Conservation (phyloP, 805 yeast genomes). For the Clavispora phyllophila region DNA sequence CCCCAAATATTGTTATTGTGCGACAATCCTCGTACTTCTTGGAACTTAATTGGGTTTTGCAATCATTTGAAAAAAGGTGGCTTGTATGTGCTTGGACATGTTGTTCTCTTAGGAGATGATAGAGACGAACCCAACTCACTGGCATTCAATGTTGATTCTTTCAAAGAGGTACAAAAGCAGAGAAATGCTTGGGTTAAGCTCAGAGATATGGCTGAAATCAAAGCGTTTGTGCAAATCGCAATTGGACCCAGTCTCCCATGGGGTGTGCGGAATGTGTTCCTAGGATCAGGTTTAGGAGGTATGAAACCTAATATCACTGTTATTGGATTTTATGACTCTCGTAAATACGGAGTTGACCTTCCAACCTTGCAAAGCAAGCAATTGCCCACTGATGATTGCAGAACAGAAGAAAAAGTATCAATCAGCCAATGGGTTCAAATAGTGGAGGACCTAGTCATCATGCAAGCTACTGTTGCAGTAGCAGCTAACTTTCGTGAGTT, state of each 20-base stretch:
- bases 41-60: slow-evolving; percentile 90
- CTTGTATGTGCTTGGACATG: slow-evolving; percentile 87
- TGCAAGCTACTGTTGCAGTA: slow-evolving; percentile 90
- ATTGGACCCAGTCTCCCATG: slow-evolving; percentile 83
- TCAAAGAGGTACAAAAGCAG: slow-evolving; percentile 65
- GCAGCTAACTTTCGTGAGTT: slow-evolving; percentile 80
- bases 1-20: slow-evolving; percentile 88
- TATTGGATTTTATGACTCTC: slow-evolving; percentile 77
- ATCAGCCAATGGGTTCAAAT: slow-evolving; percentile 87
- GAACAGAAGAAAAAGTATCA: slow-evolving; percentile 63
- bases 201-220: slow-evolving; percentile 70
- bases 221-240: slow-evolving; percentile 92
- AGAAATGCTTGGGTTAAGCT: slow-evolving; percentile 78
- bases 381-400: slow-evolving; percentile 72
- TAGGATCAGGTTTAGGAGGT: slow-evolving; percentile 97
- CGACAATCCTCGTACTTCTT: slow-evolving; percentile 86
- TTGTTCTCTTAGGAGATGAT: slow-evolving; percentile 53
- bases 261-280: slow-evolving; percentile 89
- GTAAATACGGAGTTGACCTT: slow-evolving; percentile 32
- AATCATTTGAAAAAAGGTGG: slow-evolving; percentile 96
- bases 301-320: slow-evolving; percentile 97
- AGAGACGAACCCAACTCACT: slow-evolving; percentile 9
- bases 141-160: slow-evolving; percentile 40
- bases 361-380: slow-evolving; percentile 18
- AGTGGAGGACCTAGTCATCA: slow-evolving; percentile 79